Base-by-base conservation (phyloP, 805 yeast genomes). In the Candida morakotiae region DNA sequence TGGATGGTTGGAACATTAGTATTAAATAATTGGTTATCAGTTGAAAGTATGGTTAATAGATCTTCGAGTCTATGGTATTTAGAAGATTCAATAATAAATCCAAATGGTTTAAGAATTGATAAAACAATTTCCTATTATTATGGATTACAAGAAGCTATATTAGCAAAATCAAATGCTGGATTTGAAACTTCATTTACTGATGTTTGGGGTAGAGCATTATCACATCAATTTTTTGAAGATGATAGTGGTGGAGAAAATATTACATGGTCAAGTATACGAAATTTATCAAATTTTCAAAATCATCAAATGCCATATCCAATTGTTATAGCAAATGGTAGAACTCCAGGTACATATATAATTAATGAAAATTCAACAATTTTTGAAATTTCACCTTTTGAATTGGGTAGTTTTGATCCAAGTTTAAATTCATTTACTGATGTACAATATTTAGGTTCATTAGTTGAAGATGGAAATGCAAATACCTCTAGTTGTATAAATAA, bases 201-300 rank as follows among this genome's bases (percentile, higher is more conserved):
- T 56, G 73, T 77, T 39, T 86, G 93, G 94, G 88, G 87, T 4
- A 69, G 96, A 46, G 97, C 98, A 2, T 73, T 89, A 42, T 55
- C 75, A 46, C 98, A 91, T 63, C 94, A 96, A 9, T 93, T 87
- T 58, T 87, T 87, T 64, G 74, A 71, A 41, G 83, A 78, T 40
- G 81, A 71, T 26, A 55, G 57, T 29, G 53, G 51, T 38, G 49
- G 53, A 6, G 40, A 47, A n/a, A 44, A 56, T 9, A 46, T 57
- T 9, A 46, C 62, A 8, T 64, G 63, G 59, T 56, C 66, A 3
- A 67, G 62, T 38, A 51, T 66, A 23, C 47, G 64, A 30, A 48
- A 54, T 33, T 34, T 47, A 28, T 29, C 38, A 2, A 38, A 49
- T 3, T 67, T 67, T 40, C 39, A 47, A 22, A 56, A 60, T 37